Percentiles rank a stretch among this genome's conserved stretches.
phyloP scores from a whole-genome alignment of 371 early-diverging fungal species.

The Batrachochytrium dendrobatidis region DNA sequence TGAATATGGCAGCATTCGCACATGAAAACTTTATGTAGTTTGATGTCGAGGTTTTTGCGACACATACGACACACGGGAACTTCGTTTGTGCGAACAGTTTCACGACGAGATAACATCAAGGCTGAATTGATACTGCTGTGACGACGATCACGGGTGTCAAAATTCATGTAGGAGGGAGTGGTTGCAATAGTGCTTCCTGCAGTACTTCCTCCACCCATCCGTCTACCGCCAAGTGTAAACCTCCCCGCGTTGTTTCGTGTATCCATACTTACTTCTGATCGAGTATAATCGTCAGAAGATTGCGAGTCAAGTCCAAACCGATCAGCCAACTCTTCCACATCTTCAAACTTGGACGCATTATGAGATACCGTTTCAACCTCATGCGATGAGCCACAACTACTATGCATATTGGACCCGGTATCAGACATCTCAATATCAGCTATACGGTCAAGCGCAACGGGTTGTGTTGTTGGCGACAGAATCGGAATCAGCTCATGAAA shows the following conservation, averaged over 20 bases:
- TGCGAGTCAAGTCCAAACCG: constrained; percentile 8
- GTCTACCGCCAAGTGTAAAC: neutral
- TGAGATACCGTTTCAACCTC: no score
- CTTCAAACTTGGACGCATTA: neutral
- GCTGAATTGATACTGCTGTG: neutral
- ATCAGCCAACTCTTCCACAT: constrained; percentile 6
- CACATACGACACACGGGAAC: constrained; percentile 3
- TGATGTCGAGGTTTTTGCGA: neutral
- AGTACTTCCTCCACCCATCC: neutral
- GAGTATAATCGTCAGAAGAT: constrained; percentile 6
- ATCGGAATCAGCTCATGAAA: constrained; percentile 6
- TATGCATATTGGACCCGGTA: neutral
- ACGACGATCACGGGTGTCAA: neutral
- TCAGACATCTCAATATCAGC: neutral
- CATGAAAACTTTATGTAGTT: neutral
- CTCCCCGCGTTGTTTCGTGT: neutral
- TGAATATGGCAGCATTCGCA: constrained; percentile 19
- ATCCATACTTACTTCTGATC: constrained; percentile 8
- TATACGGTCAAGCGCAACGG: neutral
- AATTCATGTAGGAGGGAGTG: no score
- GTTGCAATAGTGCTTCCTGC: no score
- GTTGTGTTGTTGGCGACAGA: neutral
- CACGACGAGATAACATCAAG: neutral
- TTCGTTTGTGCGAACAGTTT: neutral
- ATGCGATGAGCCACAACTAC: neutral